These are phyloP conservation scores for Helicocarpus griseus DNA, from an alignment of 2,329 filamentous ascomycete genomes.

Conservation along the genomic window DNA sequence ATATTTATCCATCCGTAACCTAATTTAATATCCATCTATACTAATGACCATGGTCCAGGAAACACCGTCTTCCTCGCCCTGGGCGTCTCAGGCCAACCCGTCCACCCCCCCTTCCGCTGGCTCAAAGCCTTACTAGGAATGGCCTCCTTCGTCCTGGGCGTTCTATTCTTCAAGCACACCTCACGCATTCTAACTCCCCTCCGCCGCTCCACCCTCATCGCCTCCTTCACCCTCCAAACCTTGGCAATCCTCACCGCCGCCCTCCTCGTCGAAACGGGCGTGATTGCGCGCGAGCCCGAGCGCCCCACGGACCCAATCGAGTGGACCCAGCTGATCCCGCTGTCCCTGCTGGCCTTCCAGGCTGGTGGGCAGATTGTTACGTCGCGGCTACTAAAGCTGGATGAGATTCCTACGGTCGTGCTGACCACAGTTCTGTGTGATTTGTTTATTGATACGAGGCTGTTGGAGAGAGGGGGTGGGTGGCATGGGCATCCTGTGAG, in stretches of 20 bases:
- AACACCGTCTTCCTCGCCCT: conserved; percentile 37
- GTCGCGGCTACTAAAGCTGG: conserved; percentile 26
- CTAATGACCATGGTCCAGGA: conserved; percentile 17
- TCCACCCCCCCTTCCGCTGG: conserved; percentile 31
- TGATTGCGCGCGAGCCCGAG: conserved; percentile 24
- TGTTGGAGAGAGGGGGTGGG: conserved; percentile 13
- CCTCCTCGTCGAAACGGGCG: conserved; percentile 24
- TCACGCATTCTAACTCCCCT: conserved; percentile 23
- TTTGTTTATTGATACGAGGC: conserved; percentile 26
- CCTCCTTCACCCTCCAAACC: conserved; percentile 32
- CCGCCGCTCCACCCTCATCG: conserved; percentile 29
- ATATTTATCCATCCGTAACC: neutral
- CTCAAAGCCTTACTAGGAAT: conserved; percentile 35
- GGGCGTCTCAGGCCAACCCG: conserved; percentile 32
- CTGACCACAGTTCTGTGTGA: conserved; percentile 33
- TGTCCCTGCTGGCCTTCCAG: conserved; percentile 32
- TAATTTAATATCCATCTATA: neutral
- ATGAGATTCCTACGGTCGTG: conserved; percentile 35
- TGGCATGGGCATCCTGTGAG: conserved; percentile 23
- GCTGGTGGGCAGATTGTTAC: conserved; percentile 32
- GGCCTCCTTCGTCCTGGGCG: conserved; percentile 27
- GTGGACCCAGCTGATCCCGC: conserved; percentile 30
- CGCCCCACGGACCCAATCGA: conserved; percentile 22
- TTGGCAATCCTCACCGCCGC: conserved; percentile 25
- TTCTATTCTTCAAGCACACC: conserved; percentile 30